Percentiles rank a stretch among this genome's conserved stretches.
phyloP scores from a whole-genome alignment of 2,329 filamentous ascomycete species.

The Epicoccum nigrum region DNA sequence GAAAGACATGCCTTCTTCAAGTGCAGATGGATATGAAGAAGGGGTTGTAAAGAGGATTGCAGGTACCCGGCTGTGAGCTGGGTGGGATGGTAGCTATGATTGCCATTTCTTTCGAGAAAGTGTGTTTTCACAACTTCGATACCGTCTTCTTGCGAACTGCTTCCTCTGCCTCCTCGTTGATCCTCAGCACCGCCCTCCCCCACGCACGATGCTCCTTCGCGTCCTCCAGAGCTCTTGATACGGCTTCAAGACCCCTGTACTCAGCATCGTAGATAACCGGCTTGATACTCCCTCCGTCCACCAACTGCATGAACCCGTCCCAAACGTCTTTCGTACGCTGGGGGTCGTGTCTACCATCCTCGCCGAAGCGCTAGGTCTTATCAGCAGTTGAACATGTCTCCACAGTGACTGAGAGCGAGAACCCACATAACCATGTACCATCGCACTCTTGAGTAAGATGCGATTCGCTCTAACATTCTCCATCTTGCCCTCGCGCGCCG shows the following conservation, averaged over 20 bases:
- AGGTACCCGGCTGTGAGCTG: too few relatives aligned
- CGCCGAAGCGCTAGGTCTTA: slow-evolving; percentile 59
- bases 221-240: slow-evolving; percentile 59
- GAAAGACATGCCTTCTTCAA: too few relatives aligned
- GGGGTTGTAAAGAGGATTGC: too few relatives aligned
- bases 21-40: too few relatives aligned
- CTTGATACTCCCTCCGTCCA: slow-evolving; percentile 56
- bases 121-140: slow-evolving; percentile 14
- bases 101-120: too few relatives aligned
- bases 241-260: slow-evolving; percentile 59
- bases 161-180: slow-evolving; percentile 38
- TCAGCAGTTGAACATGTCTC: too few relatives aligned
- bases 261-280: slow-evolving; percentile 57
- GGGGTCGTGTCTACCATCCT: slow-evolving; percentile 59
- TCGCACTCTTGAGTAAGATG: slow-evolving; percentile 31
- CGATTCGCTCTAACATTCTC: slow-evolving; percentile 47
- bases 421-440: slow-evolving; percentile 36
- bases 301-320: slow-evolving; percentile 57
- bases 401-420: not conserved
- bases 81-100: too few relatives aligned
- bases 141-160: not conserved
- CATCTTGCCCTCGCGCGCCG: slow-evolving; percentile 59
- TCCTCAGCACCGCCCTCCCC: slow-evolving; percentile 62
- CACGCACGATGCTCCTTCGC: slow-evolving; percentile 58
- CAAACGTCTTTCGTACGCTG: slow-evolving; percentile 57